Evolutionary conservation across 2,329 filamentous ascomycete genomes (phyloP), one percentile per base, ranked within the genome.

Genomic region (Phaeomoniella chlamydospora): DNA sequence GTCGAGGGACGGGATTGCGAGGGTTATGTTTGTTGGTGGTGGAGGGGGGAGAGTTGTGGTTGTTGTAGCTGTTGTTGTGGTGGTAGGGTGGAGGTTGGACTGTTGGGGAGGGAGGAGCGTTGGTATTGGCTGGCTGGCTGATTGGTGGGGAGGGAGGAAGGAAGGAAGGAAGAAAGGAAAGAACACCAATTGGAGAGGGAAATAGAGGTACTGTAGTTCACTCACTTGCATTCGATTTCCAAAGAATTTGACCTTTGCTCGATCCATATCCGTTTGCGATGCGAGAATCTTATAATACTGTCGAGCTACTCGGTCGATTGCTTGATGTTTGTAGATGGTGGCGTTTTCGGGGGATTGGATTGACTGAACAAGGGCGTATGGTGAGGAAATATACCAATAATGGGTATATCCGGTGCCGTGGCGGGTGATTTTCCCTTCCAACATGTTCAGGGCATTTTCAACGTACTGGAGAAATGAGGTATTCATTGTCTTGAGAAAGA

Each of bases 391-490:
- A 26, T 26, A 26, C 22, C 22, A 26, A n/a, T 26, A 26, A 26
- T 26, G 22, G 9, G 22, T 26, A 26, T 26, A 26, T 26, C 22
- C 22, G n/a, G 22, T 26, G 15, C 56, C 56, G 6, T 52, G 49
- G 3, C 45, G 42, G 29, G 50, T 43, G 11, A 53, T 51, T 12
- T 51, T 45, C 16, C 53, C 44, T 40, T 58, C 55, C 12, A 57
- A 45, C n/a, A 59, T 37, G 5, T 40, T 39, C 4, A 57, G 44
- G 1, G 48, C 45, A 22, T 51, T 42, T 3, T 52, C 44, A 9
- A 54, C 18, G 44, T 31, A 11, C 14, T 5, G 14, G 16, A 9
- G 35, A 37, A 18, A 43, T 34, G 17, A 38, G 35, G 34, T 43
- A 41, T 18, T 39, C 41, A 14, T 42, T 22, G 19, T 33, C 34